phyloP scores from a whole-genome alignment of 192 early-diverging fungal genomes.

The Lobosporangium transversale region DNA sequence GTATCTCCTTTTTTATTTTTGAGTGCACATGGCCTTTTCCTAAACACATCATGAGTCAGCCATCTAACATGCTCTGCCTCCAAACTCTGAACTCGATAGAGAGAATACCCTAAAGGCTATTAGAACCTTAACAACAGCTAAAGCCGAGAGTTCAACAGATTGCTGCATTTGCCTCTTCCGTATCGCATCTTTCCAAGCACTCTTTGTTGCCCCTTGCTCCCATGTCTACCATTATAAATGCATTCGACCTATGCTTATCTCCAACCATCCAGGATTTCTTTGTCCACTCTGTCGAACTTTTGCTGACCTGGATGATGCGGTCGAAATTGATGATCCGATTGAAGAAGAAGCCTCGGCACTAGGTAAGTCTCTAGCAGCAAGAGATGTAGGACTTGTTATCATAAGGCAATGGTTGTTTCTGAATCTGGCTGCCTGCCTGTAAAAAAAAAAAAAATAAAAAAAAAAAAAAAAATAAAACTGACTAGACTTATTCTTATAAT shows the following conservation, averaged over 20 bases:
- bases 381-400: neutral
- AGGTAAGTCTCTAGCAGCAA: slow-evolving; percentile 2
- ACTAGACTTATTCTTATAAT: too few relatives aligned
- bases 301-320: slow-evolving; percentile 88
- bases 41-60: slow-evolving; percentile 1
- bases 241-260: slow-evolving; percentile 81
- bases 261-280: slow-evolving; percentile 77
- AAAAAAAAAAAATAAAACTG: too few relatives aligned
- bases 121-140: slow-evolving; percentile 59
- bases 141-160: slow-evolving; percentile 60
- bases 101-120: slow-evolving; percentile 58
- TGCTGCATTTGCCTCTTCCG: slow-evolving; percentile 93
- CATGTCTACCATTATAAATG: slow-evolving; percentile 96
- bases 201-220: slow-evolving; percentile 93
- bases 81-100: slow-evolving; percentile 22
- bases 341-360: slow-evolving; percentile 30
- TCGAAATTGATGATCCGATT: slow-evolving; percentile 66
- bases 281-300: slow-evolving; percentile 94
- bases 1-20: slow-evolving; percentile 2
- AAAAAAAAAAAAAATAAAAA: too few relatives aligned
- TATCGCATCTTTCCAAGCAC: slow-evolving; percentile 87
- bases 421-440: too few relatives aligned
- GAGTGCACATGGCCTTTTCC: neutral
- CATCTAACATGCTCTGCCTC: neutral
- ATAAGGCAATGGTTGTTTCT: neutral